Conservation (phyloP, 192 early-diverging fungal species). For the Coemansia guatemalensis region DNA sequence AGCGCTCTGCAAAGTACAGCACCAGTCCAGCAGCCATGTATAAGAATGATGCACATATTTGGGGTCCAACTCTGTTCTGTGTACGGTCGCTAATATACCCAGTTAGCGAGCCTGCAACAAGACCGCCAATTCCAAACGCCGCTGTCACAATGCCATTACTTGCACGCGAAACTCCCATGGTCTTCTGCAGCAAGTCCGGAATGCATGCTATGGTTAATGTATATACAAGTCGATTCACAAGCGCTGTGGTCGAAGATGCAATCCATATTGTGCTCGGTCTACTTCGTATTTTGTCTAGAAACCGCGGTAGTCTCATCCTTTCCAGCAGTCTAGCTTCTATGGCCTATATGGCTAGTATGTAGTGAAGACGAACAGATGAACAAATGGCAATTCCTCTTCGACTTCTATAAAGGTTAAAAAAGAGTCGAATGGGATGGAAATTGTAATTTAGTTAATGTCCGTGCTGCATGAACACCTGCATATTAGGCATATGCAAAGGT, state of each 20-base stretch:
- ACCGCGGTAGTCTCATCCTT: constrained; percentile 22
- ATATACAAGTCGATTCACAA: constrained; percentile 48
- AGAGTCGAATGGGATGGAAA: not conserved
- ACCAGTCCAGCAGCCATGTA: constrained; percentile 34
- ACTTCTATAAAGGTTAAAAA: not conserved
- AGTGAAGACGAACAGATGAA: not conserved
- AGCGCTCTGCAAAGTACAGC: constrained; percentile 29
- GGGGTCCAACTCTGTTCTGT: constrained; percentile 34
- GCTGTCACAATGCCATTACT: constrained; percentile 46
- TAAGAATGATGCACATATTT: constrained; percentile 30
- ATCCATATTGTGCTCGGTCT: constrained; percentile 44
- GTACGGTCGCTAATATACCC: constrained; percentile 49
- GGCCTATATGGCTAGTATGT: not conserved
- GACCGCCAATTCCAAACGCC: constrained; percentile 47
- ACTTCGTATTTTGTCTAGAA: constrained; percentile 31
- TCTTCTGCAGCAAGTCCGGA: constrained; percentile 39
- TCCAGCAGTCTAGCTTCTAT: not conserved
- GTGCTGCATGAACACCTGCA: not conserved
- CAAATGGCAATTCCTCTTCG: not conserved
- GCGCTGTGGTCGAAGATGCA: constrained; percentile 32
- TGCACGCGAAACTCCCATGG: constrained; percentile 33
- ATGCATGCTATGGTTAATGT: constrained; percentile 49
- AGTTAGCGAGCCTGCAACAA: constrained; percentile 25
- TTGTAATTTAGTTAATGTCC: not conserved
- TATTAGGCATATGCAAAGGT: not conserved